Evolutionary conservation across 306 rosid genomes (phyloP).

Genomic region (Prunus dulcis): DNA sequence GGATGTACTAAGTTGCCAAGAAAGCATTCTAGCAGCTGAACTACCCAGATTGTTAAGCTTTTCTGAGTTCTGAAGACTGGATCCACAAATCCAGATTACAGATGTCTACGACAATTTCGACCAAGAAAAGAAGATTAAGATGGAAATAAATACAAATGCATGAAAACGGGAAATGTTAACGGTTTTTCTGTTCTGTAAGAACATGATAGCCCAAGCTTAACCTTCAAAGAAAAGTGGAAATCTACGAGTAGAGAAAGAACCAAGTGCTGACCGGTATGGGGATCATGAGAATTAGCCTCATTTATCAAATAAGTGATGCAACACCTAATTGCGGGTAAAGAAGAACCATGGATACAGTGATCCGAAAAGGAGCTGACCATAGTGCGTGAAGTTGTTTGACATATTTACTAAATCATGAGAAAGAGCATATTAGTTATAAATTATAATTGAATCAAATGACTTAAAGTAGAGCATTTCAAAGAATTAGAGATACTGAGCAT

Average conservation of each 20-base stretch:
- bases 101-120: no score
- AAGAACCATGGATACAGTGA: constrained; percentile 61
- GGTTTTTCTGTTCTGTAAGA: no score
- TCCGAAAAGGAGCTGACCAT: constrained; percentile 93
- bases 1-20: no score
- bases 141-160: not conserved
- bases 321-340: constrained; percentile 89
- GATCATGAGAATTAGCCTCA: constrained; percentile 56
- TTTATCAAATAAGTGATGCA: constrained; percentile 72
- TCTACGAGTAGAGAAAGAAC: not conserved
- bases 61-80: no score
- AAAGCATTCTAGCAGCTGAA: no score
- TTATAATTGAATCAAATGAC: constrained; percentile 4
- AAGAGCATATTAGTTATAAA: not conserved
- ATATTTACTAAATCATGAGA: constrained; percentile 53
- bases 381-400: constrained; percentile 70
- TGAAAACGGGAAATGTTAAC: not conserved
- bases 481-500: not conserved
- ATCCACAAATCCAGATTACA: no score
- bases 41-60: no score
- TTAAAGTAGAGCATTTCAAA: not conserved
- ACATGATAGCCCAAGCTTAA: not conserved
- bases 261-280: constrained; percentile 64
- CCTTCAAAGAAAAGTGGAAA: not conserved
- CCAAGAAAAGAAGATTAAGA: no score